Conservation (phyloP, 495 filamentous ascomycete genomes). For the Penicillium waksmanii region DNA sequence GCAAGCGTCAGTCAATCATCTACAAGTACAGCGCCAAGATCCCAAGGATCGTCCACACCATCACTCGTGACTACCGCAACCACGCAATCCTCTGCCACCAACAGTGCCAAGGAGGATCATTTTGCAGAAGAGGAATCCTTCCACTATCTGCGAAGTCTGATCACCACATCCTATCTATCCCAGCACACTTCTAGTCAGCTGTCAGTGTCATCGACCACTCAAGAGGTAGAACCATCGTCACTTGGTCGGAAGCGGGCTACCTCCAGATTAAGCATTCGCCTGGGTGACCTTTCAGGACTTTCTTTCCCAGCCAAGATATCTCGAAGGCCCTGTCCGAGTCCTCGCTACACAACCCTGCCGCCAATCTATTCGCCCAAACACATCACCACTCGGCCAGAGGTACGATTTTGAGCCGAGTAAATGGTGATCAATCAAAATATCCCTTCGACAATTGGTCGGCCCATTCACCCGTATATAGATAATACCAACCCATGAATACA, state of each 20-base stretch:
- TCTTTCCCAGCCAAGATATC: conserved; percentile 10
- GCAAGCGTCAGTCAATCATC: conserved; percentile 17
- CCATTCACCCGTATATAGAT: background rate
- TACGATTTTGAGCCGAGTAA: conserved; percentile 24
- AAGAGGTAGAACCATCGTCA: background rate
- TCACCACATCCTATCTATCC: conserved; percentile 26
- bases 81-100: background rate
- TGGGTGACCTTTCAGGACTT: conserved; percentile 20
- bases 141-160: conserved; percentile 30
- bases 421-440: background rate
- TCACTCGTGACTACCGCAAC: conserved; percentile 4
- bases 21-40: background rate
- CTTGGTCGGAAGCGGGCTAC: conserved; percentile 23
- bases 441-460: background rate
- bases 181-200: conserved; percentile 8
- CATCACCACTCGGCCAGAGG: conserved; percentile 24
- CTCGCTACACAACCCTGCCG: conserved; percentile 28
- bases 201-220: conserved; percentile 7
- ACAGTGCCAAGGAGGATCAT: conserved; percentile 6
- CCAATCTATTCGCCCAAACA: conserved; percentile 19
- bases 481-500: background rate
- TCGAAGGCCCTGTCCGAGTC: conserved; percentile 10
- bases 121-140: conserved; percentile 28
- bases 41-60: conserved; percentile 7
- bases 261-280: conserved; percentile 25